phyloP scores from a whole-genome alignment of 371 early-diverging fungal genomes.

The Lichtheimia corymbifera region DNA sequence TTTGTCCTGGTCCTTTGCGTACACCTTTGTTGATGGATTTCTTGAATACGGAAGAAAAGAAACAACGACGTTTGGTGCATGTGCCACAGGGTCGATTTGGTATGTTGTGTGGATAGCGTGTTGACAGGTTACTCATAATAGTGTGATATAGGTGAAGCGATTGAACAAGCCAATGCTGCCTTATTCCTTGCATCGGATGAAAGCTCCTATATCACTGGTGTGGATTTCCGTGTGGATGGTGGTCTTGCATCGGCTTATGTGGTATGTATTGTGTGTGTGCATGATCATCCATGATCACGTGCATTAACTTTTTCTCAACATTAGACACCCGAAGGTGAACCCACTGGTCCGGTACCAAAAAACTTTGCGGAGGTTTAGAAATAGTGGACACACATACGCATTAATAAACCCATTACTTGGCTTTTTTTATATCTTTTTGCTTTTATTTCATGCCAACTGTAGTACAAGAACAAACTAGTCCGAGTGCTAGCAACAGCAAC shows the following conservation, averaged over 20 bases:
- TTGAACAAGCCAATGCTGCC: constrained; percentile 85
- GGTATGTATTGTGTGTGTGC: constrained; percentile 28
- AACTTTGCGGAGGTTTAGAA: constrained; percentile 37
- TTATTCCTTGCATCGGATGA: constrained; percentile 87
- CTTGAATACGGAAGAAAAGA: constrained; percentile 85
- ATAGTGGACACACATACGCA: not conserved
- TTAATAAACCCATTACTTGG: not conserved
- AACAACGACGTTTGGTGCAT: constrained; percentile 79
- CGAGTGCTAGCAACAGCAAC: not conserved
- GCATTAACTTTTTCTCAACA: not conserved
- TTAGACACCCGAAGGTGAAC: constrained; percentile 57
- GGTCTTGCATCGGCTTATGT: constrained; percentile 82
- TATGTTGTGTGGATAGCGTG: constrained; percentile 18
- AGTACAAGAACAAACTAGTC: not conserved
- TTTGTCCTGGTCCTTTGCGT: constrained; percentile 88
- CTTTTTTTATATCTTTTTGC: not conserved
- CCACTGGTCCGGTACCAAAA: constrained; percentile 42
- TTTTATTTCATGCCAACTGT: not conserved
- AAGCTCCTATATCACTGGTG: constrained; percentile 80
- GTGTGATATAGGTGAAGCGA: constrained; percentile 67
- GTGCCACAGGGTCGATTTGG: constrained; percentile 89
- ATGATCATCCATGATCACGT: not conserved
- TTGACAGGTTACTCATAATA: not conserved
- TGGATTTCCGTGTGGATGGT: constrained; percentile 86
- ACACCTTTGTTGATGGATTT: constrained; percentile 87